Percentiles rank a stretch among this genome's conserved stretches.
These are phyloP conservation scores for Naegleria lovaniensis DNA, from an alignment of 208 protist genomes.

Conservation along the genomic window DNA sequence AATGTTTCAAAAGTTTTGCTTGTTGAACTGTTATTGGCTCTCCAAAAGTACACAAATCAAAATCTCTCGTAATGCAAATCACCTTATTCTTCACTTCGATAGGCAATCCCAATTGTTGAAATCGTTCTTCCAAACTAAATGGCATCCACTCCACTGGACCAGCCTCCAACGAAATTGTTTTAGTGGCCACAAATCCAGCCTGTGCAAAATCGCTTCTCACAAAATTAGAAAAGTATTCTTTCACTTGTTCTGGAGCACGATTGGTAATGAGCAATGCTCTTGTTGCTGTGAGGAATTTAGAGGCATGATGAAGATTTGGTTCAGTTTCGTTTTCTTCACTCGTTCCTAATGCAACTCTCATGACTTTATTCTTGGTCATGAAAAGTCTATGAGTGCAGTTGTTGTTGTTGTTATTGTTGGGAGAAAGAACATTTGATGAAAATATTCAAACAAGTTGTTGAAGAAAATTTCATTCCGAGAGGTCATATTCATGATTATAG, in stretches of 20 bases:
- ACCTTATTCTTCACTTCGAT: constrained; percentile 47
- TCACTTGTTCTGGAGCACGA: constrained; percentile 41
- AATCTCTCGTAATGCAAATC: constrained; percentile 41
- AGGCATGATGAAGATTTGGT: constrained; percentile 38
- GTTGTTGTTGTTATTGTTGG: no score
- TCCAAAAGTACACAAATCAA: constrained; percentile 41
- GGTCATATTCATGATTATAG: no score
- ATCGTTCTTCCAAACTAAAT: constrained; percentile 45
- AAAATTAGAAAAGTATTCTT: constrained; percentile 46
- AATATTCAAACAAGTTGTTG: background rate
- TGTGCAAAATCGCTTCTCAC: constrained; percentile 44
- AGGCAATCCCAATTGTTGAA: constrained; percentile 34
- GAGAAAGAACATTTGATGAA: no score
- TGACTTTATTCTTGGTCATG: constrained; percentile 56
- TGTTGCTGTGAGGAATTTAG: constrained; percentile 35
- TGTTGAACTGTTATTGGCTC: constrained; percentile 45
- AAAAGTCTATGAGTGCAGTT: constrained; percentile 49
- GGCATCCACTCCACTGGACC: constrained; percentile 41
- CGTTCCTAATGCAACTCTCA: constrained; percentile 45
- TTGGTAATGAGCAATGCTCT: constrained; percentile 52
- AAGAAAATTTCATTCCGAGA: background rate
- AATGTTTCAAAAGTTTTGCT: constrained; percentile 41
- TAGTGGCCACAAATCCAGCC: constrained; percentile 39
- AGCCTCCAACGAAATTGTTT: constrained; percentile 41
- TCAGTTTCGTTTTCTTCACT: constrained; percentile 38